A percentile compares a stretch with the other conserved stretches of the same genome.
Conservation (phyloP, 768 basidiomycete species). For the Calocera viscosa region DNA sequence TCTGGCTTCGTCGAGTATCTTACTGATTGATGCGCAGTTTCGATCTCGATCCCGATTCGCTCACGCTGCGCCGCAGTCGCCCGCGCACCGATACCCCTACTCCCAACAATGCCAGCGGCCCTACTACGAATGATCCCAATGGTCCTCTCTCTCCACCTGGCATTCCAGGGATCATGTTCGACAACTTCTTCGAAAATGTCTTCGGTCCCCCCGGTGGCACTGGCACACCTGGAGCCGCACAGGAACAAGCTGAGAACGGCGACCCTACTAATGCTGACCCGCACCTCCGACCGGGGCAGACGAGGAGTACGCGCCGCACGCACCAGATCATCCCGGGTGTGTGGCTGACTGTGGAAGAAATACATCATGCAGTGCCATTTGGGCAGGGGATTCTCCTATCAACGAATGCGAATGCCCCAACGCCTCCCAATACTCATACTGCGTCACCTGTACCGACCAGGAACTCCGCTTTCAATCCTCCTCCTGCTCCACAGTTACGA, state of each 20-base stretch:
- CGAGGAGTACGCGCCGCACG: not conserved
- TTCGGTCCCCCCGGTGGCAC: not conserved
- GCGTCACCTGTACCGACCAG: not conserved
- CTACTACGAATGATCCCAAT: not conserved
- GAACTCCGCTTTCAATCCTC: not conserved
- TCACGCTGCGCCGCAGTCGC: not conserved
- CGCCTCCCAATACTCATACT: not conserved
- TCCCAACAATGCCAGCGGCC: not conserved
- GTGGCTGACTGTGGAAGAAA: not conserved
- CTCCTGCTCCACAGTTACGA: not conserved
- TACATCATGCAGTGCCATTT: not conserved
- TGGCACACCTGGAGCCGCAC: not conserved
- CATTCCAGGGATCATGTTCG: not conserved
- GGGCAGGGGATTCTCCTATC: not conserved
- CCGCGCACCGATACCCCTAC: not conserved
- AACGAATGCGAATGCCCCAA: not conserved
- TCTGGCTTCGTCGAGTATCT: not conserved
- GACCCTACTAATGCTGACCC: not conserved
- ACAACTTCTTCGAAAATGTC: not conserved
- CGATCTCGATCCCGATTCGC: conserved; percentile 1
- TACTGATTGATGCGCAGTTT: not conserved
- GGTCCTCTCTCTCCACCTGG: not conserved
- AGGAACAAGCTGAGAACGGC: not conserved
- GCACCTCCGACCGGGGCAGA: not conserved
- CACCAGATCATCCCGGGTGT: not conserved